Percentiles rank a stretch among this genome's conserved stretches.
These are phyloP conservation scores for Quercus cerris DNA, from an alignment of 306 rosid species.

Conservation along the genomic window DNA sequence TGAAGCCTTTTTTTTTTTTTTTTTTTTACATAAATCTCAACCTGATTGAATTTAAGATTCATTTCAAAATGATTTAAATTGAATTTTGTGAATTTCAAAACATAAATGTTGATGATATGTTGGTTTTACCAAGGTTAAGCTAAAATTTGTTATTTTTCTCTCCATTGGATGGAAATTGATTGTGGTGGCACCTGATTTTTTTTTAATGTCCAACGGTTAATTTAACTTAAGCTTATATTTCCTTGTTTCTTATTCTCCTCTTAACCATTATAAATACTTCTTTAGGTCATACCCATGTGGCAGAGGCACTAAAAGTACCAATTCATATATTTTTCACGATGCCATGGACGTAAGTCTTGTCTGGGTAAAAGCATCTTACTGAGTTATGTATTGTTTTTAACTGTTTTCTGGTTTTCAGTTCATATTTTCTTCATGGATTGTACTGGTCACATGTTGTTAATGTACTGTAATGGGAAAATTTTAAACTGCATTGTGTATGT, in stretches of 20 bases:
- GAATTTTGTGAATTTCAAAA: neutral
- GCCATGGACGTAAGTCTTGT: constrained; percentile 99
- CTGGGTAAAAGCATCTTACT: constrained; percentile 35
- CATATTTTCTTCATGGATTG: constrained; percentile 15
- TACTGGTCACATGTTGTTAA: neutral
- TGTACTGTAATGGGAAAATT: constrained; percentile 14
- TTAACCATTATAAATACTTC: constrained; percentile 32
- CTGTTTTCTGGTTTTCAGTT: constrained; percentile 14
- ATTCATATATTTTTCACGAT: constrained; percentile 95
- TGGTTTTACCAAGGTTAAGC: neutral
- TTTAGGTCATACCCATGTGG: constrained; percentile 96
- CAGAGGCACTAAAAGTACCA: constrained; percentile 92
- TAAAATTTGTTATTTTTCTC: neutral
- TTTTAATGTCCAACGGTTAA: constrained; percentile 4
- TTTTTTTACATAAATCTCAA: neutral
- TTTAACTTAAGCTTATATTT: constrained; percentile 6
- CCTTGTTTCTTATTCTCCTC: neutral
- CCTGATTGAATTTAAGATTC: neutral
- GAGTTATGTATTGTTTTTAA: constrained; percentile 1
- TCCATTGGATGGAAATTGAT: neutral
- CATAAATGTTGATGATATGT: neutral
- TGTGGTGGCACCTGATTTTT: neutral
- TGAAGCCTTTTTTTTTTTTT: neutral
- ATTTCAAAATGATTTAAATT: neutral
- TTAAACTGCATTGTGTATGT: constrained; percentile 22